A percentile compares a stretch with the other conserved stretches of the same genome.
phyloP scores from a whole-genome alignment of 2,329 filamentous ascomycete species.

The Colletotrichum filicis region DNA sequence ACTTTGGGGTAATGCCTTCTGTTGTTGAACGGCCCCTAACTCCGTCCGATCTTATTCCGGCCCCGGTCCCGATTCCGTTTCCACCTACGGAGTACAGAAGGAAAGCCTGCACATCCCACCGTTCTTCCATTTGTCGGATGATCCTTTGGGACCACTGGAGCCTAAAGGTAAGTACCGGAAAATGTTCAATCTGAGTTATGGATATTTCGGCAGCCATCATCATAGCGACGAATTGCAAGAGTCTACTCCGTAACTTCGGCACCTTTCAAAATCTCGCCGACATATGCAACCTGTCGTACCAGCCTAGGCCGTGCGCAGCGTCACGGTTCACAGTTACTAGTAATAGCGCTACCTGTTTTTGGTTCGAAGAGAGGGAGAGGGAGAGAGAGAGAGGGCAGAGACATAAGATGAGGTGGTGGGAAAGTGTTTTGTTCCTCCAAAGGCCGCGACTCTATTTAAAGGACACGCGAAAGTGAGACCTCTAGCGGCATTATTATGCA shows the following conservation, averaged over 20 bases:
- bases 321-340: background rate
- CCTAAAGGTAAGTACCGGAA: background rate
- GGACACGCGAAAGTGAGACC: background rate
- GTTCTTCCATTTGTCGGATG: background rate
- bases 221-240: background rate
- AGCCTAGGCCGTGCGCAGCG: background rate
- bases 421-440: too few species aligned
- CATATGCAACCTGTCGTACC: background rate
- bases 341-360: too few species aligned
- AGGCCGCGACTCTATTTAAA: background rate
- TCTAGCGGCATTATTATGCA: background rate
- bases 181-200: background rate
- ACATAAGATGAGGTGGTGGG: too few species aligned
- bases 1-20: background rate
- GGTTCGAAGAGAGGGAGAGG: too few species aligned
- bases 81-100: background rate
- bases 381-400: too few species aligned
- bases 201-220: background rate
- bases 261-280: background rate
- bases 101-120: background rate
- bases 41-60: background rate
- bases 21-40: background rate
- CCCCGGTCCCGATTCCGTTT: conserved; percentile 3
- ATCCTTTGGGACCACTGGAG: background rate
- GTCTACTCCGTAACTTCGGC: background rate